Conservation (phyloP, 371 early-diverging fungal genomes). For the Aphelidium insulamus region DNA sequence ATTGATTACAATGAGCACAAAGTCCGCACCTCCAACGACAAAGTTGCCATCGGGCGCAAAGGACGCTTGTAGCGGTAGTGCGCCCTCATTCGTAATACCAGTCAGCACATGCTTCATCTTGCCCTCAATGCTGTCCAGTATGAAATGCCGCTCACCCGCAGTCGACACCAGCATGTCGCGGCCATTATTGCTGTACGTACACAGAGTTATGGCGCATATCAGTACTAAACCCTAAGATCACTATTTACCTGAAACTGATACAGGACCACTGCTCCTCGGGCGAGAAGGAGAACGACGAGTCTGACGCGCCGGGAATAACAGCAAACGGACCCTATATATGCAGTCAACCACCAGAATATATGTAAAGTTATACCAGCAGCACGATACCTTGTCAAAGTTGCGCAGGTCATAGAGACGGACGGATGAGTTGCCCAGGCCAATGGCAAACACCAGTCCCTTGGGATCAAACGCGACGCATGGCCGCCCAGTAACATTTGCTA, state of each 20-base stretch:
- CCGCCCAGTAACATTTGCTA: constrained; percentile 17
- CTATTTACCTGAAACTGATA: constrained; percentile 15
- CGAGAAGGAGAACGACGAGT: constrained; percentile 5
- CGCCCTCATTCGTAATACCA: constrained; percentile 22
- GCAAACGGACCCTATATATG: constrained; percentile 10
- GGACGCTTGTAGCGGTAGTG: constrained; percentile 15
- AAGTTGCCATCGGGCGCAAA: constrained; percentile 53
- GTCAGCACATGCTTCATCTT: constrained; percentile 18
- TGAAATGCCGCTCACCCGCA: constrained; percentile 25
- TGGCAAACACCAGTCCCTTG: constrained; percentile 50
- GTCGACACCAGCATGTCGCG: constrained; percentile 46
- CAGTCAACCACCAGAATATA: constrained; percentile 3
- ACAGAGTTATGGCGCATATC: constrained; percentile 22
- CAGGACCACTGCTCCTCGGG: constrained; percentile 3
- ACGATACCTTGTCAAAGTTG: constrained; percentile 22
- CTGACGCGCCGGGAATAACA: constrained; percentile 5
- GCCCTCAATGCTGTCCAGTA: constrained; percentile 45
- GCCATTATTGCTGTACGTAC: constrained; percentile 44
- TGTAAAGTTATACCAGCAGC: neutral
- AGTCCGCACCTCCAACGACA: constrained; percentile 37
- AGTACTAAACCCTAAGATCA: constrained; percentile 1
- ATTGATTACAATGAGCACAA: neutral
- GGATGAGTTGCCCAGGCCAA: constrained; percentile 23
- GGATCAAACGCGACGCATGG: constrained; percentile 55
- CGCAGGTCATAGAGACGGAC: constrained; percentile 44